Base-by-base conservation (phyloP, 108 stramenopile genomes). In the Conticribra weissflogii region DNA sequence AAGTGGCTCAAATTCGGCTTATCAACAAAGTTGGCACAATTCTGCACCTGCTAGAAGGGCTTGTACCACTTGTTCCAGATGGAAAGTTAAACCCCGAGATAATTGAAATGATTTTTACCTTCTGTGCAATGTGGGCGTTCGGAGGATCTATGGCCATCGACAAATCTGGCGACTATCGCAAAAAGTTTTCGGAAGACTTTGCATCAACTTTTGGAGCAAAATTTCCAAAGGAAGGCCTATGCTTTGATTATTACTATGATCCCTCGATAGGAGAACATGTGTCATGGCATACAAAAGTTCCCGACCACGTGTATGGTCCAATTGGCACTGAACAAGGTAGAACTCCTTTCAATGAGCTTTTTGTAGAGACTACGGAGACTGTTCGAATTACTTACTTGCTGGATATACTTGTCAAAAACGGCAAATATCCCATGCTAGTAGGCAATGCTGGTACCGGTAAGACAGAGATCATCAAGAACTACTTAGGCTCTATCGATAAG, bases 391-490 rank as follows among this genome's bases (percentile, higher is more conserved):
- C 88, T 16, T 86, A 66, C 54, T 69, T 96, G 52, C 74, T 96
- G 33, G 85, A 96, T 68, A 77, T 57, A 45, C 83, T 96, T n/a
- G 88, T 83, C 9, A 80, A 71, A 25, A 83, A 88, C 45, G 85
- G 88, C 9, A 83, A 87, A 30, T 83, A 92, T 46, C 86, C 89
- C 56, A 94, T 96, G 93, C 78, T 96, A 23, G 91, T 92, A 9
- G 95, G 95, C 1, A 91, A 85, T 46, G 89, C 94, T 29, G 95
- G 95, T 24, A 92, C 92, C 17, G 95, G 95, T n/a, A 96, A 96
- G 78, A 92, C 93, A 9, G 78, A 88, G n/a, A 86, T 91, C 25
- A 83, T 96, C 51, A 78, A 87, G 53, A 82, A 93, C 48, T 96
- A 90, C 79, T 67, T 96, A 28, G 34, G 44, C 27, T 76, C 81